These are phyloP conservation scores for Trichoderma sp. DNA, from an alignment of 2,329 filamentous ascomycete species.

Conservation along the genomic window DNA sequence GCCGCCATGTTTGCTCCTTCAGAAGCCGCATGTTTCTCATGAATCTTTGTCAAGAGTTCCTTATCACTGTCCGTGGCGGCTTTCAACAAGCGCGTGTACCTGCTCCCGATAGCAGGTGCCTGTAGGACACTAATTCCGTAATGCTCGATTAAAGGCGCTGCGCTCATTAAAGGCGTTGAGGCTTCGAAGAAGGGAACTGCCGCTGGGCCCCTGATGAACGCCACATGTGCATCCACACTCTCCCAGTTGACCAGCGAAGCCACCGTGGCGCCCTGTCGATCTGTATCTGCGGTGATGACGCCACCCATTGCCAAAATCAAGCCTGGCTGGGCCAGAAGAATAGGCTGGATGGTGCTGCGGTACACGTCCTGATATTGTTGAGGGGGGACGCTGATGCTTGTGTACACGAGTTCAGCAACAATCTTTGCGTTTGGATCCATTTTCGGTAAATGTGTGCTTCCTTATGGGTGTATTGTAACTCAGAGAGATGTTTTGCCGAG, in stretches of 20 bases:
- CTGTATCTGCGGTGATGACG: neutral
- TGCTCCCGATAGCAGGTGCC: neutral
- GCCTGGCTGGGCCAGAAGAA: neutral
- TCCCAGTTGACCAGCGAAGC: constrained; percentile 2
- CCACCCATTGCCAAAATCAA: neutral
- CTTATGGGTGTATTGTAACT: neutral
- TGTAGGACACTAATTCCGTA: neutral
- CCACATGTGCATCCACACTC: neutral
- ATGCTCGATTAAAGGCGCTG: neutral
- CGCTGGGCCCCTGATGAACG: neutral
- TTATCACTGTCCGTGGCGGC: neutral
- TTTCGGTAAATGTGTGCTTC: neutral
- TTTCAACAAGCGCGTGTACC: neutral
- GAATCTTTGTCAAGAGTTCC: neutral
- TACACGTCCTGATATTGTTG: neutral
- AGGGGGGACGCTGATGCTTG: neutral
- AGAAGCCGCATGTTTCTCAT: neutral
- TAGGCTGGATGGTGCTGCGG: neutral
- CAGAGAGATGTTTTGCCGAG: too few species aligned
- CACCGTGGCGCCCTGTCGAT: neutral
- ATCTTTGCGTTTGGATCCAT: neutral
- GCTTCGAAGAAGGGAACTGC: neutral
- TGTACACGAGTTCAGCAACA: constrained; percentile 4
- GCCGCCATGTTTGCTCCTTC: neutral
- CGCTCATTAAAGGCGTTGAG: neutral